A percentile compares a stretch with the other conserved stretches of the same genome.
phyloP scores from a whole-genome alignment of 169 alveolate species.

The Miamiensis avidus region DNA sequence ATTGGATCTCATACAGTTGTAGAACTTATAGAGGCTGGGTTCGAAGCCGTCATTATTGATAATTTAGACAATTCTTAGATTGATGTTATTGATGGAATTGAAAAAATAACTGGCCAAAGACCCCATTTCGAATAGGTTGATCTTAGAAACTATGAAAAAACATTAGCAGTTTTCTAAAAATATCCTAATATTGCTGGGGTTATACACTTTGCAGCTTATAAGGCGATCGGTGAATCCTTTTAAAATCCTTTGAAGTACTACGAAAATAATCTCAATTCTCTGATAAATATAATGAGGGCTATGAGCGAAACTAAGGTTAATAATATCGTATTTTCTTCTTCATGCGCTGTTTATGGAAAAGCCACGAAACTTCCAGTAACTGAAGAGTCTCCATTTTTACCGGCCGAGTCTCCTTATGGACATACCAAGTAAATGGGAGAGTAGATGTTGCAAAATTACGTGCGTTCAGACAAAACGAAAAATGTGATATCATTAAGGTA shows the following conservation, averaged over 20 bases:
- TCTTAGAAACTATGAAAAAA: too few species aligned
- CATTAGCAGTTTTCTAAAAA: too few species aligned
- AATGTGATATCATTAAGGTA: too few species aligned
- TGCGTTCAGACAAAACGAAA: too few species aligned
- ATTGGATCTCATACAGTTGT: constrained; percentile 94
- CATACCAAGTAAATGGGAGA: too few species aligned
- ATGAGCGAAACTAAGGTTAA: constrained; percentile 78
- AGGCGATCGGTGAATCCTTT: constrained; percentile 93
- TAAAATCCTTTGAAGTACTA: constrained; percentile 89
- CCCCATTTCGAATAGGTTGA: too few species aligned
- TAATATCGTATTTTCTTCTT: constrained; percentile 86
- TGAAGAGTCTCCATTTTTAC: too few species aligned
- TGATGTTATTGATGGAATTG: constrained; percentile 70
- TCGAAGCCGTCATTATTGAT: too few species aligned
- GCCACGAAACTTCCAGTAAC: too few species aligned
- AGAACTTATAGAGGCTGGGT: too few species aligned
- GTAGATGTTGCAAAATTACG: too few species aligned
- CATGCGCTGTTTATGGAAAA: constrained; percentile 93
- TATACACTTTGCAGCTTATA: constrained; percentile 92
- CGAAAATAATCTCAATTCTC: constrained; percentile 89
- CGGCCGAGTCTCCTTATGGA: background rate
- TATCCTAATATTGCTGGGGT: constrained; percentile 57
- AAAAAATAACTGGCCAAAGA: constrained; percentile 62
- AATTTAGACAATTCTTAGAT: constrained; percentile 77
- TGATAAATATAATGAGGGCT: constrained; percentile 80